phyloP scores from a whole-genome alignment of 2,329 filamentous ascomycete genomes.

The Cladobotryum protrusum region DNA sequence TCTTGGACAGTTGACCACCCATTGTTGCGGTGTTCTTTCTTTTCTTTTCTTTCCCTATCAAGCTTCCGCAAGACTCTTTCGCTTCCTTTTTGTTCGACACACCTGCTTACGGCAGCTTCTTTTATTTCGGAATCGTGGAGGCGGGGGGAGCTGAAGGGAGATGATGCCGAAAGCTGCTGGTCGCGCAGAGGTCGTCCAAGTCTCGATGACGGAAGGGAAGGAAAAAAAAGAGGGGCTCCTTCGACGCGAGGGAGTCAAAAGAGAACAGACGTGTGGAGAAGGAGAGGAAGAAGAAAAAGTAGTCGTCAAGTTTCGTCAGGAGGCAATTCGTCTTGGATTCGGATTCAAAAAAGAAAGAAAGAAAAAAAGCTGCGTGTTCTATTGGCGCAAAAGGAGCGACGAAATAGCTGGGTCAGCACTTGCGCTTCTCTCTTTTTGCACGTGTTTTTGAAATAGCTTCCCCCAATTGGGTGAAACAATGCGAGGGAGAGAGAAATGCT shows the following conservation, averaged over 20 bases:
- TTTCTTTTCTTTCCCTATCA: background rate
- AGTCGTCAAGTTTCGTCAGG: no score
- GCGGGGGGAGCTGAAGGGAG: no score
- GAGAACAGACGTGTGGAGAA: background rate
- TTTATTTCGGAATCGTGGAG: background rate
- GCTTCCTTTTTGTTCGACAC: background rate
- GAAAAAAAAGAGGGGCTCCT: background rate
- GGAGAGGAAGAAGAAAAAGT: background rate
- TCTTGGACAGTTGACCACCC: conserved; percentile 90
- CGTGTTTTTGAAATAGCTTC: no score
- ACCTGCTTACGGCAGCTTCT: background rate
- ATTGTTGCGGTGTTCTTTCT: conserved; percentile 47
- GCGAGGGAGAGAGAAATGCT: background rate
- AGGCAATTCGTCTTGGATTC: no score
- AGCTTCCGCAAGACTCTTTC: background rate
- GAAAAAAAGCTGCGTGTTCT: no score
- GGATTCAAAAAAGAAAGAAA: no score
- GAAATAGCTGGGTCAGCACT: no score
- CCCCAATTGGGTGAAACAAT: no score
- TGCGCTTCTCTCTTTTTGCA: no score
- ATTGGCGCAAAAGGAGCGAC: no score
- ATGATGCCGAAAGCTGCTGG: no score
- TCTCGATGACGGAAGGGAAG: background rate
- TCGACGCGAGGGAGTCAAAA: background rate
- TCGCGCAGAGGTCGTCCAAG: no score